Percentiles rank a stretch among this genome's conserved stretches.
Evolutionary conservation across 2,329 filamentous ascomycete species (phyloP).

Genomic region (Podosphaera xanthii): DNA sequence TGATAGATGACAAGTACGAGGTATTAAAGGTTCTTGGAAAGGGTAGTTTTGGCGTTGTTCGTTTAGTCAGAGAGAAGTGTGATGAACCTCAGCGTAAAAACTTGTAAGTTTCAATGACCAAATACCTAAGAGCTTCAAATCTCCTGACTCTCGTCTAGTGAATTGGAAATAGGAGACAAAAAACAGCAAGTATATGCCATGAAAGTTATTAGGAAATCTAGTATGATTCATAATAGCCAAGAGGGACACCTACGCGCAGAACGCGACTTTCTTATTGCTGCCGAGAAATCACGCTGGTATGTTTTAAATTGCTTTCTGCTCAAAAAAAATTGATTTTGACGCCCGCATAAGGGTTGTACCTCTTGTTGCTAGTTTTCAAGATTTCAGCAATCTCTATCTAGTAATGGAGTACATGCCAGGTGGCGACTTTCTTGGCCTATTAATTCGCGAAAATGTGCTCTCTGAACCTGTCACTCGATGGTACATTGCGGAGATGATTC

Average conservation of each 20-base stretch:
- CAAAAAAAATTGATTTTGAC: neutral
- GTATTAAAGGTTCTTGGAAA: constrained; percentile 66
- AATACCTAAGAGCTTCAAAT: neutral
- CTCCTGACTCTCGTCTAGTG: neutral
- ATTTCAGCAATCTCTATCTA: constrained; percentile 62
- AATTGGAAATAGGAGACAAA: constrained; percentile 3
- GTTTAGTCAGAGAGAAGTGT: constrained; percentile 49
- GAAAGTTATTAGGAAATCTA: constrained; percentile 89
- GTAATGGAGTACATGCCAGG: constrained; percentile 98
- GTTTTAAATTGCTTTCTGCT: constrained; percentile 8
- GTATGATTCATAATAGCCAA: constrained; percentile 77
- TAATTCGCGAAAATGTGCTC: constrained; percentile 68
- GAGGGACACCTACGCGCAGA: constrained; percentile 84
- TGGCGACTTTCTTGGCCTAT: constrained; percentile 71
- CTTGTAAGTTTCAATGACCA: neutral
- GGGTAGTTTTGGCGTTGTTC: constrained; percentile 84
- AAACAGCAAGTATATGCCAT: constrained; percentile 60
- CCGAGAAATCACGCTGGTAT: constrained; percentile 63
- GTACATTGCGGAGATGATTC: constrained; percentile 88
- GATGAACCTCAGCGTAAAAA: constrained; percentile 3
- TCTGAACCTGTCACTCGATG: constrained; percentile 59
- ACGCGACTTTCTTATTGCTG: constrained; percentile 72
- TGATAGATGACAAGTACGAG: constrained; percentile 46
- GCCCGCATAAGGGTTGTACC: constrained; percentile 46
- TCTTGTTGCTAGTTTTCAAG: constrained; percentile 73